Evolutionary conservation across 1,139 yeast genomes (phyloP), one percentile per base, ranked within the genome.

Genomic region (Blastobotrys illinoisensis): DNA sequence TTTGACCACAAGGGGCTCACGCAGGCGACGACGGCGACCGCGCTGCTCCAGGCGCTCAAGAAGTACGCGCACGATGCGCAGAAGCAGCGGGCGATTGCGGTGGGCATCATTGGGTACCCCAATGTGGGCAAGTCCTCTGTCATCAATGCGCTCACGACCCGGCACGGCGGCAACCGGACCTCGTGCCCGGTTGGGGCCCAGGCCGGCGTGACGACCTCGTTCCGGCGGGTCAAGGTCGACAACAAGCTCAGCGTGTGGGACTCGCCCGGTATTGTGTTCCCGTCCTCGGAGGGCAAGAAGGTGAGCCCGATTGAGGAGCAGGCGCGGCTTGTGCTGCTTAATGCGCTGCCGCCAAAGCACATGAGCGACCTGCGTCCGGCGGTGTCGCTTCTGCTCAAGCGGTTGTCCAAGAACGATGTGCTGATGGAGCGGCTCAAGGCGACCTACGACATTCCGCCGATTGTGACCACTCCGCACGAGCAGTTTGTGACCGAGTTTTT

Each of bases 231-330:
- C 57, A 93, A 93, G 73, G 81, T 93, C 58, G 99, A 93, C 70
- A 86, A 84, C 67, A 90, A 90, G 71, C 79, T 93, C 63, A 88
- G 87, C 71, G 79, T 93, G 59, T 79, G 93, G 67, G 99, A 93
- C 71, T 89, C 97, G 51, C 99, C 99, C 51, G 99, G 99, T 68
- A 93, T 93, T 61, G 97, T 95, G 46, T 93, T 93, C 82, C 98
- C 99, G 48, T 83, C 85, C 58, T 79, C 75, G 59, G 58, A 66
- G 73, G 52, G 74, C 73, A 64, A 80, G 76, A 57, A 74, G 74
- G 62, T 73, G 73, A 66, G 73, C 76, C 64, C 85, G 76, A 71
- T 76, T 20, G 88, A 85, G 58, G 90, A 86, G 70, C 88, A 88
- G 67, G 96, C 98, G 16, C 88, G 93, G 64, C 79, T 93, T 62